Conservation (phyloP, 345 rosid species). For the Eutrema japonicum region DNA sequence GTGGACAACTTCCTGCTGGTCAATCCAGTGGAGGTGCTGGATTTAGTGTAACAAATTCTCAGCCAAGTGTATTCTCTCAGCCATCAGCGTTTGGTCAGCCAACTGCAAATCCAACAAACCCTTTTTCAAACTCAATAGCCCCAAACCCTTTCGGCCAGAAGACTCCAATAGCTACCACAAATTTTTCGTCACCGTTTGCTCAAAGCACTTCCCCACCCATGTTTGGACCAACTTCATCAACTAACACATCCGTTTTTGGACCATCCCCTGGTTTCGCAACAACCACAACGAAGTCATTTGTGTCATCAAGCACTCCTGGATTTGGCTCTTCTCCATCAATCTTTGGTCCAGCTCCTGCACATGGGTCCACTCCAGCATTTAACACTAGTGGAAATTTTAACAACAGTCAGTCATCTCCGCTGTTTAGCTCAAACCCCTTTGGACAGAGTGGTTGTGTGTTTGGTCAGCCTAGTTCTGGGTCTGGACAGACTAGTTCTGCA, state of each 20-base stretch:
- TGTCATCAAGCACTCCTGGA: slow-evolving; percentile 51
- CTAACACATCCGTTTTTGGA: slow-evolving; percentile 50
- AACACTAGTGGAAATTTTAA: slow-evolving; percentile 47
- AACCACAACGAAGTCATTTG: slow-evolving; percentile 52
- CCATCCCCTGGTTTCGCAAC: slow-evolving; percentile 58
- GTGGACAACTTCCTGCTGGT: slow-evolving; percentile 70
- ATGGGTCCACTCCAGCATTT: slow-evolving; percentile 53
- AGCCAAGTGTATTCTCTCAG: slow-evolving; percentile 56
- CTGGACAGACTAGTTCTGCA: slow-evolving; percentile 49
- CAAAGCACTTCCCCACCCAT: slow-evolving; percentile 48
- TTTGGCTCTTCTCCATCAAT: slow-evolving; percentile 62
- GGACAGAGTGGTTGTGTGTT: slow-evolving; percentile 34
- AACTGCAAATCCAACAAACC: slow-evolving; percentile 59
- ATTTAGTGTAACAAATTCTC: slow-evolving; percentile 47
- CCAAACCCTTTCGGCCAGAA: slow-evolving; percentile 61
- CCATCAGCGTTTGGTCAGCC: slow-evolving; percentile 55
- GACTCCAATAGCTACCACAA: slow-evolving; percentile 48
- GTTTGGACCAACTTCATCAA: slow-evolving; percentile 56
- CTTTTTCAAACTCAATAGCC: slow-evolving; percentile 51
- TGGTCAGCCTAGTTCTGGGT: slow-evolving; percentile 37
- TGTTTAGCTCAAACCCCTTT: slow-evolving; percentile 57
- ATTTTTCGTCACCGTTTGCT: slow-evolving; percentile 46
- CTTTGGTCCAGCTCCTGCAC: slow-evolving; percentile 52
- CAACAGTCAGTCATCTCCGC: slow-evolving; percentile 61
- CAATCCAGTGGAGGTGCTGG: slow-evolving; percentile 50